Conservation (phyloP, 2,329 filamentous ascomycete genomes). For the Ceratocystis ficicola region DNA sequence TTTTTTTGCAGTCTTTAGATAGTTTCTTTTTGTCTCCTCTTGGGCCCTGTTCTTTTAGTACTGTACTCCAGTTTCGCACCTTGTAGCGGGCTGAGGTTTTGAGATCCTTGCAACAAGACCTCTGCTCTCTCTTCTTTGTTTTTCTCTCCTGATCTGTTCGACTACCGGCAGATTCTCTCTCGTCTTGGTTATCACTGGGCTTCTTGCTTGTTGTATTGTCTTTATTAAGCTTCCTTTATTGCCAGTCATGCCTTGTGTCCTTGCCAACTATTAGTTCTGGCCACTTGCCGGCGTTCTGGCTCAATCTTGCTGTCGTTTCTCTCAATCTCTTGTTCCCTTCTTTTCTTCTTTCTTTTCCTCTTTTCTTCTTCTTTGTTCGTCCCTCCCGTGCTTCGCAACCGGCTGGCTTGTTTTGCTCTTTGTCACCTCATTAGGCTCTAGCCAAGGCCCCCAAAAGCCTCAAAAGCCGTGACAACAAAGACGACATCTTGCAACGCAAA, state of each 20-base stretch:
- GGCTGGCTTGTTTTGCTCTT: not conserved
- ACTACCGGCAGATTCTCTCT: constrained; percentile 3
- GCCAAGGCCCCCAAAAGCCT: not conserved
- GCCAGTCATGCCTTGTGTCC: constrained; percentile 16
- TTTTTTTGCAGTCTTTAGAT: not conserved
- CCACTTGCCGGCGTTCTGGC: constrained; percentile 16
- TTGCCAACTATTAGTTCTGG: constrained; percentile 18
- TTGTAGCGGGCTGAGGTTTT: not conserved
- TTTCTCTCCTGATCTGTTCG: not conserved
- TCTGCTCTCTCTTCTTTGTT: not conserved
- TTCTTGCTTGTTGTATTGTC: constrained; percentile 2
- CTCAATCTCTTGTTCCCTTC: not conserved
- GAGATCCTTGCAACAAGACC: not conserved
- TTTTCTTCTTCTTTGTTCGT: not conserved
- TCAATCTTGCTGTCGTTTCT: constrained; percentile 1
- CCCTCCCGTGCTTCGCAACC: not conserved
- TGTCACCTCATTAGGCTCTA: not conserved
- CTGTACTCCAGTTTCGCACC: not conserved
- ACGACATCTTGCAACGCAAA: not conserved
- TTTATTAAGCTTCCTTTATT: not conserved
- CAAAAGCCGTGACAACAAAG: not conserved
- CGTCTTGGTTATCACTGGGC: constrained; percentile 17
- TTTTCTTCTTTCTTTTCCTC: not conserved
- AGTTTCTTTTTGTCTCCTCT: not conserved
- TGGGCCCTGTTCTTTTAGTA: not conserved